Percentiles rank a stretch among this genome's conserved stretches.
These are phyloP conservation scores for Fraxinus greggii DNA, from an alignment of 305 asterid genomes.

Conservation along the genomic window DNA sequence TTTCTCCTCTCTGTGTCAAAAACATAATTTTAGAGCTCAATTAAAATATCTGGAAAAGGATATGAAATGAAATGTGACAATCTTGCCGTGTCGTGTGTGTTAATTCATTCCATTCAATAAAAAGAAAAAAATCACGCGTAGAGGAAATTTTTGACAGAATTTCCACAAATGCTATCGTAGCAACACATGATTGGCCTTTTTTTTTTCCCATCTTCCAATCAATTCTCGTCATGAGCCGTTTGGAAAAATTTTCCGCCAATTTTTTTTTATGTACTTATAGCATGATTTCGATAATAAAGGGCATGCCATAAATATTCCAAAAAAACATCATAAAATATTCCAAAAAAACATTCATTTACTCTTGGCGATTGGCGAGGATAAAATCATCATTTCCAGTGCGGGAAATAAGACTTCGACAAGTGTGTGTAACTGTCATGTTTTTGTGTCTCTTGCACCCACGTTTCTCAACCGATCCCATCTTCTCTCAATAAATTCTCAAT, in stretches of 20 bases:
- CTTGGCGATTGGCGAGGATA: slow-evolving; percentile 2
- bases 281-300: not conserved
- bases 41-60: not conserved
- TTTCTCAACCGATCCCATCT: not conserved
- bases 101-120: not conserved
- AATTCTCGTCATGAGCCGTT: not conserved
- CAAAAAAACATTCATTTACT: not conserved
- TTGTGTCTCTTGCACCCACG: not conserved
- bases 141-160: not conserved
- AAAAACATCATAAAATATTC: not conserved
- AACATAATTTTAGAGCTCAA: not conserved
- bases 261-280: too few species aligned
- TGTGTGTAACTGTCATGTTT: slow-evolving; percentile 18
- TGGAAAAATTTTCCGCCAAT: not conserved
- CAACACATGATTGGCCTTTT: not conserved
- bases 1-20: not conserved
- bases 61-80: not conserved
- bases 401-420: slow-evolving; percentile 32
- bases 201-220: not conserved
- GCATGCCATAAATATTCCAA: not conserved
- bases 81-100: not conserved
- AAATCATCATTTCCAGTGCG: slow-evolving; percentile 17
- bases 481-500: not conserved
- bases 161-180: not conserved
- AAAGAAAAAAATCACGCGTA: not conserved